Evolutionary conservation across 2,329 filamentous ascomycete species (phyloP), one percentile per base, ranked within the genome.

Genomic region (Colletotrichum lini): DNA sequence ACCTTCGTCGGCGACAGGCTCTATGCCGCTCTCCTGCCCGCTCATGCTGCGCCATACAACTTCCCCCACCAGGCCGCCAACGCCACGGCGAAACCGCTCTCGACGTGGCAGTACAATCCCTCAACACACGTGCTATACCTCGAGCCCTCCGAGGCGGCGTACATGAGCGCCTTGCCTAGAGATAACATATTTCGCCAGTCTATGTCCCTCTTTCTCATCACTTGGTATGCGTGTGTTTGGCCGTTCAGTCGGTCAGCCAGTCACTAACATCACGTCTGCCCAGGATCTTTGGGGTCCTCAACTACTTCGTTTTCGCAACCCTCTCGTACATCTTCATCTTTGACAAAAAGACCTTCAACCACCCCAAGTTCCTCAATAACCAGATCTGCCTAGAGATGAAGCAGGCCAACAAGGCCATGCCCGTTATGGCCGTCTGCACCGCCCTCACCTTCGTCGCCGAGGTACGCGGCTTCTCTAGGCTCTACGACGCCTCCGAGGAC

Each of bases 351-450:
- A 96, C 94, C 54, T 91, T 96, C 83, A 86, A 94, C 63, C 96
- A 98, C 81, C 96, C 96, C 58, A 96, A 96, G 79, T 98, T 96
- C 82, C 92, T 98, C 79, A 97, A 96, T 84, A 96, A 98, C 83
- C 96, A 98, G 82, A 92, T 98, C 74, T 86, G 87, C 71, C 89
- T 95, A 77, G 96, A 98, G 81, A 98, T 98, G 78, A 85, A 86
- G 74, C 94, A 97, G 83, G 91, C 95, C 73, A 90, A 92, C 83
- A 81, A 83, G 57, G 87, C 94, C 47, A 91, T 98, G 85, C 95
- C 95, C 23, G 80, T 91, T 79, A 98, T 98, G 92, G 89, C 95
- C 61, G 74, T 96, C 69, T 87, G 95, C 80, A 98, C 95, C 12
- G 90, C 91, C 1, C 92, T 94, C 18, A 91, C 94, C 82, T 96